Percentiles rank a stretch among this genome's conserved stretches.
phyloP scores from a whole-genome alignment of 2,329 filamentous ascomycete genomes.

The Fusarium sublunatum region DNA sequence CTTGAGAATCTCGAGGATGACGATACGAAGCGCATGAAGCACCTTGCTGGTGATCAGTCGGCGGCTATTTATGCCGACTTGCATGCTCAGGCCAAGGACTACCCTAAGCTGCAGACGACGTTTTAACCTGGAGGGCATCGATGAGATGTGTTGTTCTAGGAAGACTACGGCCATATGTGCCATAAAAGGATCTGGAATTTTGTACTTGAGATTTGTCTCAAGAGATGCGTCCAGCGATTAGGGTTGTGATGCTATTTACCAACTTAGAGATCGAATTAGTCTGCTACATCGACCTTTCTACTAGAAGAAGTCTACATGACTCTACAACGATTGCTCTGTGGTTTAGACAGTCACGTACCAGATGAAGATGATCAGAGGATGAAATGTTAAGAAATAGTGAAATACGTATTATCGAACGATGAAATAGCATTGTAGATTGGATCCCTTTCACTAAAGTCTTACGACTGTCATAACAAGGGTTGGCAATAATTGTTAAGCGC shows the following conservation, averaged over 20 bases:
- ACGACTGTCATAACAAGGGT: not conserved
- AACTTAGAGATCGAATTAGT: too few relatives aligned
- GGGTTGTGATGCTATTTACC: not conserved
- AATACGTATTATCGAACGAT: too few relatives aligned
- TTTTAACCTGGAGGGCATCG: slow-evolving; percentile 30
- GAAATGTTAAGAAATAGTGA: too few relatives aligned
- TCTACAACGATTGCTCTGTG: too few relatives aligned
- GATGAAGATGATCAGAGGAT: too few relatives aligned
- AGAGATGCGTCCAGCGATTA: not conserved
- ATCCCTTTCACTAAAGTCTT: too few relatives aligned
- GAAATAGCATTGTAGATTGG: too few relatives aligned
- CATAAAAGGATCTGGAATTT: not conserved
- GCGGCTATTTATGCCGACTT: slow-evolving; percentile 45
- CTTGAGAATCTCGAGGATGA: slow-evolving; percentile 81
- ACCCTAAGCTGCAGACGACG: slow-evolving; percentile 46
- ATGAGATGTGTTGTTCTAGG: not conserved
- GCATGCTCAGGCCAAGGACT: slow-evolving; percentile 40
- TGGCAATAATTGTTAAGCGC: slow-evolving; percentile 7
- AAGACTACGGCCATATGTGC: not conserved
- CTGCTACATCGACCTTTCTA: too few relatives aligned
- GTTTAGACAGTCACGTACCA: too few relatives aligned
- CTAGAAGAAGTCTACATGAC: too few relatives aligned
- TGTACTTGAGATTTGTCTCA: not conserved
- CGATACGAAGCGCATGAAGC: slow-evolving; percentile 73
- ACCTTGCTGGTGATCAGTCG: slow-evolving; percentile 60